Conservation (phyloP, 768 basidiomycete species). For the Phaffia tasmanica region DNA sequence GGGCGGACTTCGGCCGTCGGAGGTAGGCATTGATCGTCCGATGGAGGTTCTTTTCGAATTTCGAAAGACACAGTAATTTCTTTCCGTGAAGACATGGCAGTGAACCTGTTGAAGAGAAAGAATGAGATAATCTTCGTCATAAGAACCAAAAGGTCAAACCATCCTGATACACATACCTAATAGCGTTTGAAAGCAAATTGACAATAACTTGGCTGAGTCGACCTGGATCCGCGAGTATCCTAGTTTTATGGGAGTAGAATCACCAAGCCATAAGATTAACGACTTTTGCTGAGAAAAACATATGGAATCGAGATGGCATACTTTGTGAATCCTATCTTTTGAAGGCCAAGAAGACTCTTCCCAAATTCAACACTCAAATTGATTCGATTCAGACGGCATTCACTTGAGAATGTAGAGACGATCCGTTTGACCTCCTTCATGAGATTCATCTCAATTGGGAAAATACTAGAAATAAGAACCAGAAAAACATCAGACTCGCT, state of each 20-base stretch:
- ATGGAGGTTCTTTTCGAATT: constrained; percentile 35
- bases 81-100: constrained; percentile 25
- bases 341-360: constrained; percentile 32
- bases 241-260: no score
- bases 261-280: no score
- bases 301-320: no score
- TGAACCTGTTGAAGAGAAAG: constrained; percentile 9
- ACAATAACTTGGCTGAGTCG: constrained; percentile 39
- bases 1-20: constrained; percentile 29
- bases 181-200: constrained; percentile 39
- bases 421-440: constrained; percentile 35
- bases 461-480: constrained; percentile 18
- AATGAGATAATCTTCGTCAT: no score
- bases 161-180: constrained; percentile 37
- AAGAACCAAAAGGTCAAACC: no score
- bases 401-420: constrained; percentile 39
- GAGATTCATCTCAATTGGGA: constrained; percentile 35
- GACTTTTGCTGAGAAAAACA: no score
- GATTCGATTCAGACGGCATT: constrained; percentile 39
- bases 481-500: not conserved
- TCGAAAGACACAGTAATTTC: constrained; percentile 37
- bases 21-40: constrained; percentile 32
- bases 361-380: constrained; percentile 35
- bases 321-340: constrained; percentile 31
- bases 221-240: constrained; percentile 34